Conservation (phyloP, 2,329 filamentous ascomycete genomes). For the Pestalotiopsis sp. region DNA sequence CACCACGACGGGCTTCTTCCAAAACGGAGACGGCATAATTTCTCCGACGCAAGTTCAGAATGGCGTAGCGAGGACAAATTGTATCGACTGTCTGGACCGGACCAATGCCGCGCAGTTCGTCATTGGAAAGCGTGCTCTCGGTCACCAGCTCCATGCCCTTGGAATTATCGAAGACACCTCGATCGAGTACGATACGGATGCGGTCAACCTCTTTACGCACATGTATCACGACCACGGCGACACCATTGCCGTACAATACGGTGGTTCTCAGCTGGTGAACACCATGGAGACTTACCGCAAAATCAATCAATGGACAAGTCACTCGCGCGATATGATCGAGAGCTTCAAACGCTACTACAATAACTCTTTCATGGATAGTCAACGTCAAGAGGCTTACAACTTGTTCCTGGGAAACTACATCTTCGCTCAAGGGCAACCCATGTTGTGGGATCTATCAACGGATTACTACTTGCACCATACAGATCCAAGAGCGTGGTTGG, state of each 20-base stretch:
- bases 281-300: conserved; percentile 99
- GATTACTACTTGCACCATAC: conserved; percentile 97
- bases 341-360: conserved; percentile 99
- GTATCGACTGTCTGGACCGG: conserved; percentile 95
- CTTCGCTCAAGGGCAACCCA: conserved; percentile 82
- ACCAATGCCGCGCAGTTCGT: conserved; percentile 98
- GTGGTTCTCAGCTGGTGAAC: conserved; percentile 95
- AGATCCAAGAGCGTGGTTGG: conserved; percentile 74
- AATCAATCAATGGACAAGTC: conserved; percentile 98
- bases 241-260: conserved; percentile 96
- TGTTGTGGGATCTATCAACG: conserved; percentile 94
- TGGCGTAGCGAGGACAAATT: conserved; percentile 92
- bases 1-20: conserved; percentile 87
- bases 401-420: conserved; percentile 96
- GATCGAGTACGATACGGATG: conserved; percentile 93
- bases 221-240: conserved; percentile 99
- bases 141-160: conserved; percentile 87
- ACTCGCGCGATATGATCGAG: conserved; percentile 98
- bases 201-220: conserved; percentile 92
- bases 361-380: conserved; percentile 97
- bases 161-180: conserved; percentile 80
- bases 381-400: conserved; percentile 97
- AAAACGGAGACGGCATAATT: conserved; percentile 78
- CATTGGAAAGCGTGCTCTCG: conserved; percentile 91
- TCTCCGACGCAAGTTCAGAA: conserved; percentile 77